phyloP scores from a whole-genome alignment of 2,329 filamentous ascomycete genomes.

The Hypomyces perniciosus region DNA sequence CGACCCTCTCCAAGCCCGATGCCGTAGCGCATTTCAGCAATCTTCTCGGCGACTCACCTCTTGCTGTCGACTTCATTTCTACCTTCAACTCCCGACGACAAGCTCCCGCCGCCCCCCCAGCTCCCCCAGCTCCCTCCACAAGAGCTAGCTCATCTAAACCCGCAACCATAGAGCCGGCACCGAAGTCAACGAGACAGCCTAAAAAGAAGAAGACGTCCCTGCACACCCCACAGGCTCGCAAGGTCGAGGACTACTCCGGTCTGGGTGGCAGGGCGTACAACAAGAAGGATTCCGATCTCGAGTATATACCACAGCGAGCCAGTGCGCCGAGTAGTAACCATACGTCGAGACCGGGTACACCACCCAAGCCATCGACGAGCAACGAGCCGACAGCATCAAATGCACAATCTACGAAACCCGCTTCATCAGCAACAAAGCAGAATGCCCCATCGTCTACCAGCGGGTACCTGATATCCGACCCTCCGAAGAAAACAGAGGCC shows the following conservation, averaged over 20 bases:
- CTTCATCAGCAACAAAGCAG: constrained; percentile 36
- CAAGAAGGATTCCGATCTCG: constrained; percentile 63
- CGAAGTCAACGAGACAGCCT: constrained; percentile 41
- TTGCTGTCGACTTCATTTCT: constrained; percentile 69
- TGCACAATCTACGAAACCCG: not conserved
- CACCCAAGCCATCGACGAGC: constrained; percentile 17
- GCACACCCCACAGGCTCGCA: constrained; percentile 58
- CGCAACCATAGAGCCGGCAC: constrained; percentile 36
- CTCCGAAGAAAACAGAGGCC: constrained; percentile 50
- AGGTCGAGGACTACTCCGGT: constrained; percentile 54
- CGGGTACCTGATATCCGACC: constrained; percentile 77
- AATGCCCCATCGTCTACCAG: constrained; percentile 56
- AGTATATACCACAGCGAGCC: constrained; percentile 60
- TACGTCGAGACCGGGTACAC: constrained; percentile 32
- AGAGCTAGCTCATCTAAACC: constrained; percentile 4
- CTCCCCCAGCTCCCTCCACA: constrained; percentile 13
- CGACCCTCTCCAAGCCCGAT: constrained; percentile 67
- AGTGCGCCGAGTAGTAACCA: constrained; percentile 34
- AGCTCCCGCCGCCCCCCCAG: constrained; percentile 30
- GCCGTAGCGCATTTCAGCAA: constrained; percentile 82
- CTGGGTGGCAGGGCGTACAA: constrained; percentile 65
- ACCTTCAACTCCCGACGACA: constrained; percentile 67
- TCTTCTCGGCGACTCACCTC: constrained; percentile 78
- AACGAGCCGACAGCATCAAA: constrained; percentile 32
- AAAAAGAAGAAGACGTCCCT: constrained; percentile 56